phyloP scores from a whole-genome alignment of 352 stramenopile species.

The Pythium grandisporangium region DNA sequence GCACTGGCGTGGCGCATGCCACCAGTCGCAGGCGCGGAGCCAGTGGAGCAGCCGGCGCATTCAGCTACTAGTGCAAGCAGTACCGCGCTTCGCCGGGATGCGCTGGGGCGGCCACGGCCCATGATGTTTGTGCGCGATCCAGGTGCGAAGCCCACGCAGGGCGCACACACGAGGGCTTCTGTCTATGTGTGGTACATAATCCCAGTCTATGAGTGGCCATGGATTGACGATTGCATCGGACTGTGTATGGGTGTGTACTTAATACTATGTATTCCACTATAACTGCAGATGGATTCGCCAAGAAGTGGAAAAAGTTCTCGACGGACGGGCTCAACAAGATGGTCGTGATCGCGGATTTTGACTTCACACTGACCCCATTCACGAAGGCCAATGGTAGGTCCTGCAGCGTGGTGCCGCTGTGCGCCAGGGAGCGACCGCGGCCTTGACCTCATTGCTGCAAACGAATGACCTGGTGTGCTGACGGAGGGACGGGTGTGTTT shows the following conservation, averaged over 20 bases:
- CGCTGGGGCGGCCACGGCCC: conserved; percentile 1
- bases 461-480: too few relatives aligned
- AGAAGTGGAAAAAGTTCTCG: conserved; percentile 65
- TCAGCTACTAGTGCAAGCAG: too few relatives aligned
- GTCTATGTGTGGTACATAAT: too few relatives aligned
- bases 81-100: not conserved
- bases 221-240: too few relatives aligned
- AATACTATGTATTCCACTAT: not conserved
- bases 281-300: conserved; percentile 44
- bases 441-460: too few relatives aligned
- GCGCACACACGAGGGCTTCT: too few relatives aligned
- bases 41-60: too few relatives aligned
- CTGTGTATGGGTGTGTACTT: too few relatives aligned
- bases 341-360: conserved; percentile 69
- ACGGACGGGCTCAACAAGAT: conserved; percentile 48
- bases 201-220: too few relatives aligned
- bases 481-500: not conserved
- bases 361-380: conserved; percentile 58
- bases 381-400: conserved; percentile 16
- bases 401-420: not conserved
- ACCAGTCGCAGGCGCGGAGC: too few relatives aligned
- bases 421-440: not conserved
- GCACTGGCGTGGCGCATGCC: too few relatives aligned
- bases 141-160: conserved; percentile 13
- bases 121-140: conserved; percentile 29